Evolutionary conservation across 164 flowering plant species (phyloP), one percentile per base, ranked within the genome.

Genomic region (Vitis rotundifolia): DNA sequence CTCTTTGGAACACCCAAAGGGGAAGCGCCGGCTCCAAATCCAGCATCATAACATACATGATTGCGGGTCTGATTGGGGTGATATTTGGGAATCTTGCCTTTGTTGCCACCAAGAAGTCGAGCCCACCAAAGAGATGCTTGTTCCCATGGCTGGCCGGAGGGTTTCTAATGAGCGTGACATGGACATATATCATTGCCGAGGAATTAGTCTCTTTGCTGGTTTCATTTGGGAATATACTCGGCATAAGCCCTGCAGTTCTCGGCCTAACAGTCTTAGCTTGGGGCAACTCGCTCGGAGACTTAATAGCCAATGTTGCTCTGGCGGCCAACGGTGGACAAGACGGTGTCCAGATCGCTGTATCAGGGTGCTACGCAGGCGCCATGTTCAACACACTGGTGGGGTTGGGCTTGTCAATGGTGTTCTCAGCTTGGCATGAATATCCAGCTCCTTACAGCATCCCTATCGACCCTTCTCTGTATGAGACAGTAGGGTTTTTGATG

Each of bases 291-390:
- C 60, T 86, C 18, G 91, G 87, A 28, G 95, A 90, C 63, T 60
- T 90, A 63, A 77, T 87, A 10, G 77, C 91, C 8, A 88, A 90
- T 63, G 72, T 68, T 2, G 76, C 89, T 0, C 62, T 90, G 88
- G 90, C 92, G 1, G 9, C 79, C 59, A 70, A 77, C 49, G 90
- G 90, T 28, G 90, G 88, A 16, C 29, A 74, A 63, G 86, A 79
- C 61, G 92, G 92, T 22, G 89, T 74, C 2, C 89, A 90, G 57
- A 76, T 87, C 1, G 92, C 92, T 0, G 61, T 90, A 2, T 80
- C 95, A 0, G 92, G 92, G 3, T 90, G 92, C 68, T 88, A 88
- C 37, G 95, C 95, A 0, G 95, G 95, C 1, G 92, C 95, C 9
- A 74, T 86, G 73, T 90, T 90, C 79, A 90, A 90, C 69, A 86